Base-by-base conservation (phyloP, 371 early-diverging fungal species). In the Zychaea mexicana region DNA sequence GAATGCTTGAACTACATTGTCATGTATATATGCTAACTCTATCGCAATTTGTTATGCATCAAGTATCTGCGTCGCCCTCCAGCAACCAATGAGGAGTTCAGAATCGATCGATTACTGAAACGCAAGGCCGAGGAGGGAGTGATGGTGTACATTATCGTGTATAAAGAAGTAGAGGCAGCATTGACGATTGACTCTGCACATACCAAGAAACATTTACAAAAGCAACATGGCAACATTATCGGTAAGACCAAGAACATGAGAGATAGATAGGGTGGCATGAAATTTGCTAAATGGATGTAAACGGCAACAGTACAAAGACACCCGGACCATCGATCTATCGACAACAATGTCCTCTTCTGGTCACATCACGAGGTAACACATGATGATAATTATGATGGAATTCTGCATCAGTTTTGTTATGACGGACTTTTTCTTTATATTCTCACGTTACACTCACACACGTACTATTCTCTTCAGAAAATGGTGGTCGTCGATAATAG, bases 71-170 rank as follows among this genome's bases (percentile, higher is more conserved):
- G 89, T 13, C 83, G 95, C 45, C 94, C 94, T 2, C 85, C 90
- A 15, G 83, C 81, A 60, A 70, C 85, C 33, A 84, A 94, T 62
- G 77, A 88, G 60, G 86, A 88, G 33, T 92, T 87, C 66, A 83
- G 98, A 39, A 59, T 97, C 9, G 98, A 97, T 72, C 71, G 90
- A n/a, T 67, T 96, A 52, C 74, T 97, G 17, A 76, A 92, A 70
- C 67, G 85, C 66, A 93, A 94, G 74, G 98, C 98, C 13, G 82
- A 86, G 69, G 87, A 94, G 70, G 96, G 96, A 7, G 90, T 97
- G 47, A 88, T 86, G 79, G 93, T 97, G 61, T 95, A 93, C 67
- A 87, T 97, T 47, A 81, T 94, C 0, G 82, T 97, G 3, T 97
- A 95, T 82, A 94, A 95, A 74, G 96, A 97, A 66, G 84, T 95